These are phyloP conservation scores for Leishmania major DNA, from an alignment of 208 protist genomes.

Conservation along the genomic window DNA sequence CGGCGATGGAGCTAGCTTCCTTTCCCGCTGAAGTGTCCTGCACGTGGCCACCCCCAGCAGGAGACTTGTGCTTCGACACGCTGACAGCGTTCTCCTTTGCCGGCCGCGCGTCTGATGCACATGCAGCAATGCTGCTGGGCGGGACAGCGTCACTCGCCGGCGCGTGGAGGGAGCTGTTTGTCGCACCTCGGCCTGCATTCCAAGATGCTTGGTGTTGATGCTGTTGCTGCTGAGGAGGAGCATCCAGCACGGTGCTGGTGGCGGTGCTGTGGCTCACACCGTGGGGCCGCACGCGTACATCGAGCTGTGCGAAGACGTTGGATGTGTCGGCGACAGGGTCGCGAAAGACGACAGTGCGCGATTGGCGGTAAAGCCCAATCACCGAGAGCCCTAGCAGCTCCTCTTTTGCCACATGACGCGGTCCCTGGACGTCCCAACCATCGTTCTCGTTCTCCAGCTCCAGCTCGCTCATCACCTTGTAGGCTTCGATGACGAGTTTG, in stretches of 20 bases:
- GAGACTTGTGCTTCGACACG: neutral
- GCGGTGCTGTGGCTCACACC: neutral
- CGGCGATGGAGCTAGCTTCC: neutral
- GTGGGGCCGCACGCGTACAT: slow-evolving; percentile 8
- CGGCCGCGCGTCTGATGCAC: neutral
- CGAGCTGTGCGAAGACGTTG: slow-evolving; percentile 48
- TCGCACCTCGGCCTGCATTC: neutral
- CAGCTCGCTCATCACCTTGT: slow-evolving; percentile 52
- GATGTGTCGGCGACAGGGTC: slow-evolving; percentile 56
- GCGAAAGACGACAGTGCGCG: slow-evolving; percentile 62
- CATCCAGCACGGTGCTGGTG: neutral
- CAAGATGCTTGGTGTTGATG: neutral
- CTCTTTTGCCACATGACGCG: slow-evolving; percentile 69
- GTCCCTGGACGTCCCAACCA: slow-evolving; percentile 15
- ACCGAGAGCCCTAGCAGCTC: slow-evolving; percentile 78
- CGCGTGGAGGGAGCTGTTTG: neutral
- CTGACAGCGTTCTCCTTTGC: neutral
- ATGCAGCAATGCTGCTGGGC: slow-evolving; percentile 3
- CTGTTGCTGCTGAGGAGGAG: neutral
- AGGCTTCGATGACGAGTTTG: slow-evolving; percentile 75
- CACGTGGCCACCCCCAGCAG: neutral
- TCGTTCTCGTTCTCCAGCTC: slow-evolving; percentile 24
- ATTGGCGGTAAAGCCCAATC: slow-evolving; percentile 72
- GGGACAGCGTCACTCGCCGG: slow-evolving; percentile 9
- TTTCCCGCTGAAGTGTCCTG: neutral